Conservation (phyloP, 805 yeast species). For the Candida boidinii region DNA sequence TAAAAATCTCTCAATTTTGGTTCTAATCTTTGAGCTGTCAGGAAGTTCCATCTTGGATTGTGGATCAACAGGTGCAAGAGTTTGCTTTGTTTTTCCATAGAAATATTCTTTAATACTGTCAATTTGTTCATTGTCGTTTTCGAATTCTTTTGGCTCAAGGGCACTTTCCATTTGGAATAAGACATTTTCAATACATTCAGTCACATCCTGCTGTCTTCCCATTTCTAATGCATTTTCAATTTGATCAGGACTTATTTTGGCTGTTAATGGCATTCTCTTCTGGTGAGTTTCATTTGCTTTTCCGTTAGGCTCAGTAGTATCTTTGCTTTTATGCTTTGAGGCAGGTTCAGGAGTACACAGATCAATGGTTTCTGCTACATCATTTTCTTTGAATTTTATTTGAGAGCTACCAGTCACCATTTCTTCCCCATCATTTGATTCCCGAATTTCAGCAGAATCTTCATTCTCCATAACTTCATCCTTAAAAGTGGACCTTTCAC, state of each 20-base stretch:
- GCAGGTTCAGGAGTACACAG: not conserved
- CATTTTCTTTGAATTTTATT: slow-evolving; percentile 5
- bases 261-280: slow-evolving; percentile 11
- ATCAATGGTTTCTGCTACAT: slow-evolving; percentile 16
- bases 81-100: slow-evolving; percentile 80
- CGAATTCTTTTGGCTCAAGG: slow-evolving; percentile 54
- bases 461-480: slow-evolving; percentile 2
- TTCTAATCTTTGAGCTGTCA: slow-evolving; percentile 27
- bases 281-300: slow-evolving; percentile 6
- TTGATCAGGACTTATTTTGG: slow-evolving; percentile 46
- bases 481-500: too few species aligned
- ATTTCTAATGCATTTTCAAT: slow-evolving; percentile 67
- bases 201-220: slow-evolving; percentile 95
- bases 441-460: not conserved
- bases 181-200: slow-evolving; percentile 94
- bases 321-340: not conserved
- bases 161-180: slow-evolving; percentile 87
- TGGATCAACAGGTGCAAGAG: slow-evolving; percentile 42
- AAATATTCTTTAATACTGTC: slow-evolving; percentile 77
- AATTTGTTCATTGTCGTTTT: slow-evolving; percentile 69
- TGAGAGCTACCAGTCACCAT: not conserved
- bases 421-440: not conserved
- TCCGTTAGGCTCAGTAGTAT: slow-evolving; percentile 2
- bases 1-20: slow-evolving; percentile 65
- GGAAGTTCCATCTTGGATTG: slow-evolving; percentile 19